These are phyloP conservation scores for Metarhizium brunneum DNA, from an alignment of 2,329 filamentous ascomycete species.

Conservation along the genomic window DNA sequence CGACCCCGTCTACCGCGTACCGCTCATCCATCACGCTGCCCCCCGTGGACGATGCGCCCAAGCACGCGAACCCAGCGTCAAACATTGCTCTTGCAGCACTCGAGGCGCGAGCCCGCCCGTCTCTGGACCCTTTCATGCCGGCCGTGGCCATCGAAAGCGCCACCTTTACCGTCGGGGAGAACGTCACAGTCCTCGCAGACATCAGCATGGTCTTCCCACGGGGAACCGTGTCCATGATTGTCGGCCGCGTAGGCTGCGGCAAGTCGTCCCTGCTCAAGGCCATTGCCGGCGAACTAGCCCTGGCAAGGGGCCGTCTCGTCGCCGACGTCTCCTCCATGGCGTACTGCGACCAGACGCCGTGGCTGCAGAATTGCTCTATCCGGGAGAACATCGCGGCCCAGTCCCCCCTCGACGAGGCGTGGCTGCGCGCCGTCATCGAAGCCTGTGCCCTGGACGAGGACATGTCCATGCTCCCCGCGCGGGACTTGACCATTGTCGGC, in stretches of 20 bases:
- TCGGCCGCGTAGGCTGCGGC: conserved; percentile 34
- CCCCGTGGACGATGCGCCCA: neutral
- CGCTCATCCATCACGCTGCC: neutral
- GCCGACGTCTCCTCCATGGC: conserved; percentile 19
- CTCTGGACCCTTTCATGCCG: neutral
- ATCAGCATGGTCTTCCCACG: conserved; percentile 13
- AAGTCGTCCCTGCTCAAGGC: conserved; percentile 31
- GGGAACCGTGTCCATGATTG: conserved; percentile 23
- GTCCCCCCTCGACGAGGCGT: conserved; percentile 16
- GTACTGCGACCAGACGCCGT: conserved; percentile 34
- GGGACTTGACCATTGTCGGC: conserved; percentile 28
- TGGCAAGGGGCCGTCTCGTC: conserved; percentile 16
- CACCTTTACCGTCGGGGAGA: conserved; percentile 10
- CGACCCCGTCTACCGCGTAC: neutral
- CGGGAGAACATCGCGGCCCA: conserved; percentile 28
- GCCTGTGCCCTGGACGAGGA: conserved; percentile 27
- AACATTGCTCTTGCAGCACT: neutral
- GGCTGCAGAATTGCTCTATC: conserved; percentile 32
- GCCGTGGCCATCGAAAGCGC: conserved; percentile 7
- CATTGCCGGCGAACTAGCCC: conserved; percentile 25
- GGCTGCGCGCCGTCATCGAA: conserved; percentile 19
- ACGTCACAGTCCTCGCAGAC: conserved; percentile 12
- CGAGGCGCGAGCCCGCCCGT: neutral
- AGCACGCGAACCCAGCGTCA: neutral
- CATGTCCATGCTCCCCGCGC: conserved; percentile 18